Evolutionary conservation across 306 rosid species (phyloP), one percentile per base, ranked within the genome.

Genomic region (Vigna unguiculata): DNA sequence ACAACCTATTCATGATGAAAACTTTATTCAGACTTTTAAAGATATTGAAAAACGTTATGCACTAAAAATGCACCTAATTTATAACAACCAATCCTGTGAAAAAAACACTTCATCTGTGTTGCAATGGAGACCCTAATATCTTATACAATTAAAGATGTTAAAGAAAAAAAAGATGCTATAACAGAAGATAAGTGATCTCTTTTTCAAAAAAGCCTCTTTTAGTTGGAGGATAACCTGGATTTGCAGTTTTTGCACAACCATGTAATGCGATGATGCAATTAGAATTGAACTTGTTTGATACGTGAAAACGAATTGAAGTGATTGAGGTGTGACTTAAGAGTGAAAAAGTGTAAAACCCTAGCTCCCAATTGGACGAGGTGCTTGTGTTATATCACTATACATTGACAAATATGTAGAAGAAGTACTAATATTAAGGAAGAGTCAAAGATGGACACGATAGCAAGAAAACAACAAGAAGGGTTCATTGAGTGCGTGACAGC

Each of bases 401-500:
- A 22, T 61, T 79, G 73, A 70, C 77, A 65, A 38, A 63, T 20
- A 63, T 19, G 49, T 40, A 9, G 9, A 34, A 34, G 13, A 9
- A 40, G 45, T 40, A 9, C 11, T 5, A 12, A 10, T 1, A 65
- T 46, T 14, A 48, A 74, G 83, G 82, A 84, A 72, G 67, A 17
- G 80, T 86, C 80, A 82, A 34, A 80, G 67, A 54, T 17, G 16
- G 77, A 80, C 46, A 34, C 53, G 82, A 51, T 21, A 15, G 16
- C 17, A 43, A 70, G 38, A 58, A 8, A 1, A 3, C 28, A 32
- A 32, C 36, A 13, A 15, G 41, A 59, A 59, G 71, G 61, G 40
- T 63, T 78, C 48, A 69, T 78, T 77, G 85, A 85, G 84, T 71
- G 83, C 21, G 3, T 52, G 86, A 84, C 84, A 84, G 74, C 87